Evolutionary conservation across 2,329 filamentous ascomycete genomes (phyloP).

Genomic region (Penicillium nordicum): DNA sequence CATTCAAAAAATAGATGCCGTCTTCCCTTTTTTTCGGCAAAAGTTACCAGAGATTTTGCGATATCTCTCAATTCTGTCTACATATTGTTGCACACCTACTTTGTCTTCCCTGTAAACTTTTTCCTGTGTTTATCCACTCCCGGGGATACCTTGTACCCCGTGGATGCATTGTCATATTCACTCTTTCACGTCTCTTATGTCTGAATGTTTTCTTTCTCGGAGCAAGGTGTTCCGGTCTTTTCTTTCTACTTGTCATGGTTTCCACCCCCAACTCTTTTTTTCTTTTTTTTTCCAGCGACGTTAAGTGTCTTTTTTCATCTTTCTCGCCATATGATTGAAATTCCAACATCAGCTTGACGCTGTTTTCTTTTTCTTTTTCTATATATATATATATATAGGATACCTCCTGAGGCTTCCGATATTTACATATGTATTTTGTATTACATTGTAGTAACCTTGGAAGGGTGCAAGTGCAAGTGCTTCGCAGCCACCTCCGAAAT

Average conservation of each 20-base stretch:
- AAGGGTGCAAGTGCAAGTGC: neutral
- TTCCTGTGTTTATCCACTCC: constrained; percentile 13
- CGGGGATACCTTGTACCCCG: constrained; percentile 4
- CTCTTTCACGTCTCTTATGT: constrained; percentile 27
- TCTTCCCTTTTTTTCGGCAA: neutral
- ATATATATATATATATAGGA: no score
- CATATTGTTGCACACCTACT: constrained; percentile 14
- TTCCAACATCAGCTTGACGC: constrained; percentile 9
- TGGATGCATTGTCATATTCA: constrained; percentile 18
- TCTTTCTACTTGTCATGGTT: neutral
- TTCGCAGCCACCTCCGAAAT: neutral
- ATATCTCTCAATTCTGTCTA: constrained; percentile 13
- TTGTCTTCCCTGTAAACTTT: constrained; percentile 17
- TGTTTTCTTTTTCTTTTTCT: neutral
- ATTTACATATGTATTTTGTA: neutral
- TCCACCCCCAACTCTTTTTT: neutral
- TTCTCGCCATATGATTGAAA: constrained; percentile 3
- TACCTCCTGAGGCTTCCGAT: neutral
- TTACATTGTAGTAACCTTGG: neutral
- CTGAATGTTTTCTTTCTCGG: constrained; percentile 15
- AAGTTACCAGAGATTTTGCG: neutral
- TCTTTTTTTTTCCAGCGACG: neutral
- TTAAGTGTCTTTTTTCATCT: neutral
- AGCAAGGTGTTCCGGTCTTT: constrained; percentile 19
- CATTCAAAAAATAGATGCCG: constrained; percentile 10